phyloP scores from a whole-genome alignment of 768 basidiomycete species.

The Suillus alpinus region DNA sequence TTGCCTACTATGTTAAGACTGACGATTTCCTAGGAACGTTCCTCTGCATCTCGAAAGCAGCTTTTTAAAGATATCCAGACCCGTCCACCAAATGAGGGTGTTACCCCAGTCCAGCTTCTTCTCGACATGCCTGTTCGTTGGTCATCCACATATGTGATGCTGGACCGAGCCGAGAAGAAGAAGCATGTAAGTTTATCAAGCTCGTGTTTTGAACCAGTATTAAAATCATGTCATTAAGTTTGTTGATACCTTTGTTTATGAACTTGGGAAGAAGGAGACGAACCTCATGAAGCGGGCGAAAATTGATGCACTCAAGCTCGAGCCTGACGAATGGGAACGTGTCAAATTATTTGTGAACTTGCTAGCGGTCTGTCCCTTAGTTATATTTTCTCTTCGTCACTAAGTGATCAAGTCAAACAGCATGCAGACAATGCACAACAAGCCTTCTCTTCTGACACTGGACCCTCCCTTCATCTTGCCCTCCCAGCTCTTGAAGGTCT shows the following conservation, averaged over 20 bases:
- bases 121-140: conserved; percentile 31
- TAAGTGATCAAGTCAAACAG: conserved; percentile 12
- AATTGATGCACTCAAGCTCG: conserved; percentile 10
- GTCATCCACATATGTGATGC: conserved; percentile 28
- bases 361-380: conserved; percentile 14
- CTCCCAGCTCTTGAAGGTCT: conserved; percentile 8
- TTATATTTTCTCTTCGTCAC: background rate
- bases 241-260: conserved; percentile 21
- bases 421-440: conserved; percentile 31
- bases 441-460: conserved; percentile 26
- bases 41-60: too few relatives aligned
- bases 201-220: background rate
- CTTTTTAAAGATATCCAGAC: too few relatives aligned
- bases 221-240: conserved; percentile 6
- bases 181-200: conserved; percentile 10
- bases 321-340: conserved; percentile 21
- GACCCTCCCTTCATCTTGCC: conserved; percentile 22
- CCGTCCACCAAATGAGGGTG: background rate
- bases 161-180: conserved; percentile 15
- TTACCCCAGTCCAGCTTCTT: conserved; percentile 35
- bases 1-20: too few relatives aligned
- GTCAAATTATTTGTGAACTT: conserved; percentile 18
- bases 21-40: too few relatives aligned
- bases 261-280: conserved; percentile 18
- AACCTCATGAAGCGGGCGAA: conserved; percentile 14